These are phyloP conservation scores for Pythium brassicae DNA, from an alignment of 352 stramenopile species.

Conservation along the genomic window DNA sequence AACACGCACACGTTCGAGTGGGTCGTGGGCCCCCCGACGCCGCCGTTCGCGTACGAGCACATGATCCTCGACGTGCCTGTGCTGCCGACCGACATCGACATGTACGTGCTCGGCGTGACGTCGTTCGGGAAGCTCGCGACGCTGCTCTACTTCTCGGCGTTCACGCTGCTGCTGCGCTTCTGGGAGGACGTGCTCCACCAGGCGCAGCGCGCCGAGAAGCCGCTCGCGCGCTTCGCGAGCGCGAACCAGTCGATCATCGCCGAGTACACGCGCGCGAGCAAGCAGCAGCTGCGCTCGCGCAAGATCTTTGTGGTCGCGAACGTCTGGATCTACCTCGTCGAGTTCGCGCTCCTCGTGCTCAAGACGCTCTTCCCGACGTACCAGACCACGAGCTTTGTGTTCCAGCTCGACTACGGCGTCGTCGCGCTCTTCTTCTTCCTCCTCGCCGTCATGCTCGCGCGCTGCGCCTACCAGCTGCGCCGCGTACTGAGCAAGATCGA, in stretches of 20 bases:
- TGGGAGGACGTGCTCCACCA: slow-evolving; percentile 73
- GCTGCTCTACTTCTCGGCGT: slow-evolving; percentile 78
- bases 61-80: slow-evolving; percentile 70
- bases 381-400: slow-evolving; percentile 44
- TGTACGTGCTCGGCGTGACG: slow-evolving; percentile 78
- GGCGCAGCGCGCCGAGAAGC: slow-evolving; percentile 46
- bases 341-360: slow-evolving; percentile 61
- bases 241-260: slow-evolving; percentile 72
- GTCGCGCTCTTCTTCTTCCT: slow-evolving; percentile 74
- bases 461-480: slow-evolving; percentile 43
- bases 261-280: slow-evolving; percentile 54
- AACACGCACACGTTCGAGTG: slow-evolving; percentile 82
- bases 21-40: slow-evolving; percentile 35
- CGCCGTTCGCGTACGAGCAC: slow-evolving; percentile 57
- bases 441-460: slow-evolving; percentile 62
- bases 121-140: slow-evolving; percentile 72
- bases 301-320: slow-evolving; percentile 79
- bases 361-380: slow-evolving; percentile 61
- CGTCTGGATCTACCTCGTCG: slow-evolving; percentile 79
- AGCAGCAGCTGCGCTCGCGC: slow-evolving; percentile 38
- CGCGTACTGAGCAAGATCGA: slow-evolving; percentile 68
- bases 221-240: slow-evolving; percentile 43
- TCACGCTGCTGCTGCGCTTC: slow-evolving; percentile 76
- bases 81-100: slow-evolving; percentile 72
- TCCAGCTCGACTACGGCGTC: slow-evolving; percentile 69